Base-by-base conservation (phyloP, 179 eudicot genomes). In the Silene noctiflora region DNA sequence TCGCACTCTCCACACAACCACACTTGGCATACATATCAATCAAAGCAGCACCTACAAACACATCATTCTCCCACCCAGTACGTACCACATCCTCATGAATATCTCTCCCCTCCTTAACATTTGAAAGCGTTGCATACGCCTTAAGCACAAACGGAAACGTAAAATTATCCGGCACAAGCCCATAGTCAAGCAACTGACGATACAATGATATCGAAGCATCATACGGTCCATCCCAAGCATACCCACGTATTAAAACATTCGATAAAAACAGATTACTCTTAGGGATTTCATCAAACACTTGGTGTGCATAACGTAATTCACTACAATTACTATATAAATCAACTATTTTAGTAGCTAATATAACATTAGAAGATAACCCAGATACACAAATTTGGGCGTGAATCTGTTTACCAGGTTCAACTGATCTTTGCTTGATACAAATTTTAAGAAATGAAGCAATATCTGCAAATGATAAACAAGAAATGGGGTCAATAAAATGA, bases 1-100 rank as follows among this genome's bases (percentile, higher is more conserved):
- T 79, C 1, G 94, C 81, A 72, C 77, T 80, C 71, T 71, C 80
- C 24, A 88, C 86, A 75, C 83, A 86, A 44, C 94, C 91, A 80
- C 94, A 91, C 69, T 91, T 91, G 0, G 97, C 86, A 67, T 90
- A 92, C 97, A 92, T 92, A 77, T 92, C 97, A 77, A 92, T 89
- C 56, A 92, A 81, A 20, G 91, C 89, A 51, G 93, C 90, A 55
- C 91, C 96, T 74, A 92, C 96, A 83, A 89, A 92, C n/a, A 85
- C 87, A 79, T 92, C 97, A 76, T 16, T 81, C 42, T 87, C 93
- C 95, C 96, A 92, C 22, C 88, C 86, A 12, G 84, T 84, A 4
- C 84, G 70, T 2, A 78, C 66, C 61, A 76, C 89, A 51, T 85
- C 85, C 39, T 89, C 90, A 80, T 92, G 97, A 74, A 92, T 81